These are phyloP conservation scores for Nannochloropsis salina DNA, from an alignment of 108 stramenopile genomes.

Conservation along the genomic window DNA sequence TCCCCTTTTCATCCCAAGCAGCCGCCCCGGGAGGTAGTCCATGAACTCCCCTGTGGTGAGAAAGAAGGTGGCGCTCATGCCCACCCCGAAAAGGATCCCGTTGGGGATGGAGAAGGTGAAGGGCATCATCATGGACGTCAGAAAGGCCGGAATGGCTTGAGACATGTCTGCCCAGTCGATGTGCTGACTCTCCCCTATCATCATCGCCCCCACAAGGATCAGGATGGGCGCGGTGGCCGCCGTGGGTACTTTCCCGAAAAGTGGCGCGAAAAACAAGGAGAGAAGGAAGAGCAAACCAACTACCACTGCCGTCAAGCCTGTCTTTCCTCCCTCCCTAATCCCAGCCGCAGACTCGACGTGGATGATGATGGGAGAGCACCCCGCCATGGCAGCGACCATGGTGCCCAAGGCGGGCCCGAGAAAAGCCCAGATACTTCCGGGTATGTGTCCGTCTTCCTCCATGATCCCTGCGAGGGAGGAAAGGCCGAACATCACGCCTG, in stretches of 20 bases:
- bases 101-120: slow-evolving; percentile 64
- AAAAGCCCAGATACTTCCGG: slow-evolving; percentile 57
- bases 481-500: slow-evolving; percentile 62
- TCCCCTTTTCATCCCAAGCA: background rate
- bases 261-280: slow-evolving; percentile 65
- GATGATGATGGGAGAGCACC: slow-evolving; percentile 60
- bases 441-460: slow-evolving; percentile 51
- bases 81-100: slow-evolving; percentile 56
- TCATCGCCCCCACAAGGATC: slow-evolving; percentile 67
- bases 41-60: slow-evolving; percentile 13
- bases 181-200: slow-evolving; percentile 58
- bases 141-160: slow-evolving; percentile 67
- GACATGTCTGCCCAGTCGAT: slow-evolving; percentile 65
- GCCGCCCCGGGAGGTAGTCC: background rate
- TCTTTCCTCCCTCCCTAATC: slow-evolving; percentile 62
- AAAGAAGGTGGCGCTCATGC: background rate
- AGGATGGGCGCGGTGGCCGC: slow-evolving; percentile 75
- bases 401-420: slow-evolving; percentile 52
- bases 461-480: slow-evolving; percentile 49
- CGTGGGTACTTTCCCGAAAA: slow-evolving; percentile 68
- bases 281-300: slow-evolving; percentile 55
- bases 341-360: slow-evolving; percentile 60
- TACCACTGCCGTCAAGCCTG: slow-evolving; percentile 59
- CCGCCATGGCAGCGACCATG: slow-evolving; percentile 51
- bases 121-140: slow-evolving; percentile 74